Conservation (phyloP, 768 basidiomycete genomes). For the Mrakia gelida region DNA sequence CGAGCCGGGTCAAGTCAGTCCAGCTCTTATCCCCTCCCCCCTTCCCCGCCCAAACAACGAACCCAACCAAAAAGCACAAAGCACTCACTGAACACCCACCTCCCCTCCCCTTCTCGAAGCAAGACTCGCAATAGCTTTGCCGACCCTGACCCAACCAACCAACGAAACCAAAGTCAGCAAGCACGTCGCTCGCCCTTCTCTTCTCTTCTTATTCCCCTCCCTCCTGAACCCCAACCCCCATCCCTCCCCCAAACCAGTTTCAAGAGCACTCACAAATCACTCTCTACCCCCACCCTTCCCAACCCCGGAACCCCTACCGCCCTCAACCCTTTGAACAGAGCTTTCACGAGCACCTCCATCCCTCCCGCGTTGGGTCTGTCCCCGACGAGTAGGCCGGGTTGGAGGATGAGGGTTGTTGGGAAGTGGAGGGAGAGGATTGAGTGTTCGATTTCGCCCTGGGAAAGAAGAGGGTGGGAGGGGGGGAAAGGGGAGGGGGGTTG, state of each 20-base stretch:
- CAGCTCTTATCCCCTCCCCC: not conserved
- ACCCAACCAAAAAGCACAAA: not conserved
- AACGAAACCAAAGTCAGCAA: not conserved
- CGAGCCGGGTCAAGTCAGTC: not conserved
- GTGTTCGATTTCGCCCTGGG: slow-evolving; percentile 38
- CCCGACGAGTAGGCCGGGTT: slow-evolving; percentile 41
- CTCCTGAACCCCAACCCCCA: not conserved
- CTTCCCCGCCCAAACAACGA: too few species aligned
- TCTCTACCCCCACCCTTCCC: slow-evolving; percentile 32
- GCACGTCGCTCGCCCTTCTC: too few species aligned
- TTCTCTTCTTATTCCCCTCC: not conserved
- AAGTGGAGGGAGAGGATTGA: slow-evolving; percentile 37
- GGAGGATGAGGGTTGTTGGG: slow-evolving; percentile 37
- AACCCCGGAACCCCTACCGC: slow-evolving; percentile 35
- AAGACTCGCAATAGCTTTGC: slow-evolving; percentile 39
- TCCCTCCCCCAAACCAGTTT: too few species aligned
- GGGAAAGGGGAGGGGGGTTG: too few species aligned
- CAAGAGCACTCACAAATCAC: slow-evolving; percentile 35
- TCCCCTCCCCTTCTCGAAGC: not conserved
- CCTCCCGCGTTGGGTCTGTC: slow-evolving; percentile 33
- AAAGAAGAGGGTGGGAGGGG: too few species aligned
- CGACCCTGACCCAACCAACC: slow-evolving; percentile 36
- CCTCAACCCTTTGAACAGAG: slow-evolving; percentile 35
- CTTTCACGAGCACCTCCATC: slow-evolving; percentile 33
- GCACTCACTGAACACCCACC: slow-evolving; percentile 19